Percentiles rank a stretch among this genome's conserved stretches.
Evolutionary conservation across 2,329 filamentous ascomycete species (phyloP).

Genomic region (Lachnum nothofagi): DNA sequence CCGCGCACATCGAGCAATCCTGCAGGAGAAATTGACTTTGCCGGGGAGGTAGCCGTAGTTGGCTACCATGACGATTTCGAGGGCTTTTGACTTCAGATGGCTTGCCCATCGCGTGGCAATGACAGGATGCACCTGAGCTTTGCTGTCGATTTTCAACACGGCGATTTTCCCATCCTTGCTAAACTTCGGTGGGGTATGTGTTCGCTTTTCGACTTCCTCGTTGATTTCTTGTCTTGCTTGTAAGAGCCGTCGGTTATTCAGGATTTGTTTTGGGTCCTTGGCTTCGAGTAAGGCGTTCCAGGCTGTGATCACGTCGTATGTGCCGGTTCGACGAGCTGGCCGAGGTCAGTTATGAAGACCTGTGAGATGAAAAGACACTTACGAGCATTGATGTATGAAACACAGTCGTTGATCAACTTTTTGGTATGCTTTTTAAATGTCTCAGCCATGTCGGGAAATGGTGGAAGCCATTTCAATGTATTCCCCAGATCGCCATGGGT

Average conservation of each 20-base stretch:
- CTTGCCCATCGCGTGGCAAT: conserved; percentile 64
- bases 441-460: conserved; percentile 60
- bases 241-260: conserved; percentile 44
- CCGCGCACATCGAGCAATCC: conserved; percentile 53
- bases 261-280: conserved; percentile 45
- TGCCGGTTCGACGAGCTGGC: conserved; percentile 50
- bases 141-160: conserved; percentile 55
- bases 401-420: conserved; percentile 57
- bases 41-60: conserved; percentile 61
- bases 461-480: conserved; percentile 58
- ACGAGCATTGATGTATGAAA: conserved; percentile 59
- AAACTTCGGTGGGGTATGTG: conserved; percentile 59
- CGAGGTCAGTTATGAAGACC: neutral
- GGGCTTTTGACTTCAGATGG: conserved; percentile 50
- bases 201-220: conserved; percentile 55
- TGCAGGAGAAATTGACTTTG: conserved; percentile 63
- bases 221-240: conserved; percentile 55
- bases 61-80: conserved; percentile 61
- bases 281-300: conserved; percentile 55
- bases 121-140: conserved; percentile 60
- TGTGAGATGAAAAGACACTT: conserved; percentile 1
- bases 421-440: conserved; percentile 58
- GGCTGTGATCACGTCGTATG: conserved; percentile 54
- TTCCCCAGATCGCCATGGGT: conserved; percentile 64
- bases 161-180: conserved; percentile 57